Percentiles rank a stretch among this genome's conserved stretches.
These are phyloP conservation scores for Olyra latifolia DNA, from an alignment of 176 grass and related monocot species.

Conservation along the genomic window DNA sequence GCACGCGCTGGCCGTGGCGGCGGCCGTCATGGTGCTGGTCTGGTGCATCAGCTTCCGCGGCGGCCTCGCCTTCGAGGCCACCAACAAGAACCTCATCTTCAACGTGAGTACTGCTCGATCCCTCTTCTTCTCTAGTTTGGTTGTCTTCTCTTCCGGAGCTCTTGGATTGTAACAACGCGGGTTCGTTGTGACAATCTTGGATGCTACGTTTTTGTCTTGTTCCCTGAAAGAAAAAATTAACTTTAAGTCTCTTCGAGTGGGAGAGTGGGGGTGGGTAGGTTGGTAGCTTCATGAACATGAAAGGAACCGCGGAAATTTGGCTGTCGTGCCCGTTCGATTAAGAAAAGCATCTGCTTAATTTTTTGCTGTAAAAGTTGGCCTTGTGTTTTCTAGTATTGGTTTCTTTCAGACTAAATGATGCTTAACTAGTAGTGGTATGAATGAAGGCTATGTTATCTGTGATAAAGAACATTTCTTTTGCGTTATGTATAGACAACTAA, in stretches of 20 bases:
- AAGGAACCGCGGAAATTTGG: neutral
- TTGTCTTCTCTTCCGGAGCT: neutral
- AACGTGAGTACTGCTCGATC: constrained; percentile 44
- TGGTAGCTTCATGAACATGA: neutral
- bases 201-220: neutral
- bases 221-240: neutral
- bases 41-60: constrained; percentile 92
- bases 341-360: neutral
- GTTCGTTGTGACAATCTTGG: neutral
- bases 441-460: neutral
- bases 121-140: neutral
- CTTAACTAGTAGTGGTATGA: neutral
- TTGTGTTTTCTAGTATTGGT: neutral
- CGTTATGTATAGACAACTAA: neutral
- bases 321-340: neutral
- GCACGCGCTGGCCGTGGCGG: constrained; percentile 53
- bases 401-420: neutral
- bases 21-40: constrained; percentile 76
- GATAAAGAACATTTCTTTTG: neutral
- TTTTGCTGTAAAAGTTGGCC: neutral
- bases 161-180: neutral
- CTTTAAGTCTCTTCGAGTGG: neutral
- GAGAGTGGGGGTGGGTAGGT: neutral
- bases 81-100: constrained; percentile 94
- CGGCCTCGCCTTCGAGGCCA: constrained; percentile 69